A percentile compares a stretch with the other conserved stretches of the same genome.
Conservation (phyloP, 2,329 filamentous ascomycete genomes). For the Alternaria angustiovoidea region DNA sequence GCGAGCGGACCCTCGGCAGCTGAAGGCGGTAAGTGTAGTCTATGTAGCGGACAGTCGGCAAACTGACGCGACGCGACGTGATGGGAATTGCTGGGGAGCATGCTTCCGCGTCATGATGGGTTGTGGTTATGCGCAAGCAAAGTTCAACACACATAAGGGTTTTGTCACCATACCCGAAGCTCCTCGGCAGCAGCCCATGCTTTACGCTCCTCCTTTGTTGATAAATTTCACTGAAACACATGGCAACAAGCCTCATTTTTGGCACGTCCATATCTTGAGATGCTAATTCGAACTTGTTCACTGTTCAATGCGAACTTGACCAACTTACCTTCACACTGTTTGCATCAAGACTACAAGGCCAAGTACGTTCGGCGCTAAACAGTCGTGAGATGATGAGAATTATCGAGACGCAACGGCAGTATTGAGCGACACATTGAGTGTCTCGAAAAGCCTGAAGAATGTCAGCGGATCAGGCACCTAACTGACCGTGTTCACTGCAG, state of each 20-base stretch:
- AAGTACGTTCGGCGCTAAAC: not conserved
- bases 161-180: not conserved
- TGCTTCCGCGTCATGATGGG: not conserved
- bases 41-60: not conserved
- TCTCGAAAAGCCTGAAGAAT: conserved; percentile 31
- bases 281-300: not conserved
- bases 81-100: not conserved
- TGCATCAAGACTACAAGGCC: not conserved
- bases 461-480: conserved; percentile 33
- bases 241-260: not conserved
- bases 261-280: not conserved
- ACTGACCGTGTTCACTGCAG: conserved; percentile 21
- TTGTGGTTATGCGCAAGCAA: conserved; percentile 3
- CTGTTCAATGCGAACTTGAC: not conserved
- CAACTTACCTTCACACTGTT: not conserved
- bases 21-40: not conserved
- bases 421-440: conserved; percentile 27
- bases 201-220: not conserved
- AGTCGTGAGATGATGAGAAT: not conserved
- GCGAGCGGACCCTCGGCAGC: not conserved
- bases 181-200: not conserved
- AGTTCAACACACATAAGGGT: not conserved
- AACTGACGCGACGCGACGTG: not conserved
- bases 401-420: conserved; percentile 4
- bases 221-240: not conserved